Evolutionary conservation across 192 early-diverging fungal genomes (phyloP).

Genomic region (Jimgerdemannia lactiflua): DNA sequence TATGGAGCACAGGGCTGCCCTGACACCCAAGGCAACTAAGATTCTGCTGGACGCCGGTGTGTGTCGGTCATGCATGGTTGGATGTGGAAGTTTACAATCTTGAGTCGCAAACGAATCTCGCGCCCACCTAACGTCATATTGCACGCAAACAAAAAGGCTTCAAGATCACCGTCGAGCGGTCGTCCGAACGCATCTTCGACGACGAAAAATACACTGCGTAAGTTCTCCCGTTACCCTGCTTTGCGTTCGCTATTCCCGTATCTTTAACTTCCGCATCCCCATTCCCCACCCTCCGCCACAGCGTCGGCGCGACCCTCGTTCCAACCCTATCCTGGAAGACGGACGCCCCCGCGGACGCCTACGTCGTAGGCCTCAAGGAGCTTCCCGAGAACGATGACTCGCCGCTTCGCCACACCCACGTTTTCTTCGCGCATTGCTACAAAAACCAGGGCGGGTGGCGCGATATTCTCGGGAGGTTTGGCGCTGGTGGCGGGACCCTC

Average conservation of each 20-base stretch:
- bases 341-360: slow-evolving; percentile 83
- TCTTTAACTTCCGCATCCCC: neutral
- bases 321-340: slow-evolving; percentile 80
- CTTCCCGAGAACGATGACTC: slow-evolving; percentile 90
- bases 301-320: slow-evolving; percentile 79
- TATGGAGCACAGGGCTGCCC: slow-evolving; percentile 90
- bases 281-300: slow-evolving; percentile 24
- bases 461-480: slow-evolving; percentile 83
- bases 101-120: neutral
- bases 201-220: slow-evolving; percentile 84
- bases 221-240: neutral
- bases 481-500: slow-evolving; percentile 80
- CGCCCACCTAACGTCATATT: neutral
- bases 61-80: neutral
- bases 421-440: slow-evolving; percentile 99
- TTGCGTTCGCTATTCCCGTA: neutral
- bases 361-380: slow-evolving; percentile 96
- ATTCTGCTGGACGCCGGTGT: slow-evolving; percentile 68
- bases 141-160: slow-evolving; percentile 52
- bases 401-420: slow-evolving; percentile 89
- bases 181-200: slow-evolving; percentile 81
- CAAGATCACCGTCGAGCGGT: slow-evolving; percentile 87
- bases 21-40: slow-evolving; percentile 85
- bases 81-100: slow-evolving; percentile 1
- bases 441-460: slow-evolving; percentile 95